These are phyloP conservation scores for Exophiala dermatitidis DNA, from an alignment of 2,329 filamentous ascomycete genomes.

Conservation along the genomic window DNA sequence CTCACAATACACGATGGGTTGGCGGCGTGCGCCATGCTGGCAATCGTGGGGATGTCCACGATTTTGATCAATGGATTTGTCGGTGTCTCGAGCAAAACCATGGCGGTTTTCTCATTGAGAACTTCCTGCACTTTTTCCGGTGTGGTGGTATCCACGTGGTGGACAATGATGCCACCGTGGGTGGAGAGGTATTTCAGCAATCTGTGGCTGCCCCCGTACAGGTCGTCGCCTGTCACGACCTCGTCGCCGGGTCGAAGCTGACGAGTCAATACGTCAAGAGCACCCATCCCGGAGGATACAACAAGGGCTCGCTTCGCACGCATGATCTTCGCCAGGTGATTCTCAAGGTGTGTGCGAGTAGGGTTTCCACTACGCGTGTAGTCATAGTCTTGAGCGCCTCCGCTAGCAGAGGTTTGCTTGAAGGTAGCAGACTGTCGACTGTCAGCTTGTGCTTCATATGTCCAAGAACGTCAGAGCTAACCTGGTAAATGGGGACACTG, in stretches of 20 bases:
- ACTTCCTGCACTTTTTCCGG: constrained; percentile 62
- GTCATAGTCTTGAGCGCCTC: constrained; percentile 83
- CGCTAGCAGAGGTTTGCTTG: constrained; percentile 67
- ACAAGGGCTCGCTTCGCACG: constrained; percentile 83
- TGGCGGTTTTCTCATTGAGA: constrained; percentile 73
- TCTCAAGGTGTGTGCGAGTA: constrained; percentile 89
- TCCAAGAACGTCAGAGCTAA: constrained; percentile 30
- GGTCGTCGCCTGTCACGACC: constrained; percentile 91
- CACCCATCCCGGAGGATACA: constrained; percentile 95
- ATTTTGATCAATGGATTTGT: constrained; percentile 99
- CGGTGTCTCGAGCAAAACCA: constrained; percentile 92
- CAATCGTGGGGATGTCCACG: constrained; percentile 78
- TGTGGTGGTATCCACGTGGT: constrained; percentile 90
- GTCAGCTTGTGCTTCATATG: neutral
- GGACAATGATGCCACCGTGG: constrained; percentile 84
- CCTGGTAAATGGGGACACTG: constrained; percentile 93
- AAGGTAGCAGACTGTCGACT: constrained; percentile 72
- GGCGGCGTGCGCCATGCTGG: constrained; percentile 64
- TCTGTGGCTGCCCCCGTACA: constrained; percentile 92
- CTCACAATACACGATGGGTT: constrained; percentile 76
- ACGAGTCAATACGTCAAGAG: constrained; percentile 89
- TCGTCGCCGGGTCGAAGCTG: constrained; percentile 88
- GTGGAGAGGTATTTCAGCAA: constrained; percentile 85
- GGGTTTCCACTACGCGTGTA: constrained; percentile 98
- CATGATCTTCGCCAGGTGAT: constrained; percentile 98